Percentiles rank a stretch among this genome's conserved stretches.
These are phyloP conservation scores for Lagenaria siceraria DNA, from an alignment of 306 rosid species.

Conservation along the genomic window DNA sequence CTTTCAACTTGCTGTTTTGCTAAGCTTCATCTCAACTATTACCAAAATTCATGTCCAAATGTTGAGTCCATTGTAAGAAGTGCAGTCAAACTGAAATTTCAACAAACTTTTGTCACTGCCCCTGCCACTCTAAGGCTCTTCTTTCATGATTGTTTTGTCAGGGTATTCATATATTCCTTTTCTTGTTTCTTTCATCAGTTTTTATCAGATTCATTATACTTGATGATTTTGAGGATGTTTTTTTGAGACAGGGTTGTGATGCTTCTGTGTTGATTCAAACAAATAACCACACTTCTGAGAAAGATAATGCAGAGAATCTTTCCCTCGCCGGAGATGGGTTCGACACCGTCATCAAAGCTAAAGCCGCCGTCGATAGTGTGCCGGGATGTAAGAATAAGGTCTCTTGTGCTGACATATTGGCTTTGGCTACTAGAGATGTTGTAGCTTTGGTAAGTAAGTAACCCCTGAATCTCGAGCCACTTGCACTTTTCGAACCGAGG, in stretches of 20 bases:
- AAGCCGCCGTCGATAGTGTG: slow-evolving; percentile 65
- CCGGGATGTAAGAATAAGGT: slow-evolving; percentile 57
- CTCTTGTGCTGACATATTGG: slow-evolving; percentile 90
- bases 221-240: neutral
- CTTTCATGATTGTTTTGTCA: slow-evolving; percentile 81
- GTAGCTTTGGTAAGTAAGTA: slow-evolving; percentile 59
- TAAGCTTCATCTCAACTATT: slow-evolving; percentile 32
- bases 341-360: slow-evolving; percentile 81
- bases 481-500: no score
- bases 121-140: slow-evolving; percentile 81
- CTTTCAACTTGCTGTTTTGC: slow-evolving; percentile 17
- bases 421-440: slow-evolving; percentile 78
- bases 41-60: slow-evolving; percentile 54
- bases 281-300: slow-evolving; percentile 43
- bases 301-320: slow-evolving; percentile 44
- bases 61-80: slow-evolving; percentile 54
- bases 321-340: slow-evolving; percentile 90
- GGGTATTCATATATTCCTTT: slow-evolving; percentile 20
- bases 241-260: slow-evolving; percentile 62
- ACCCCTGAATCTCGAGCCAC: no score
- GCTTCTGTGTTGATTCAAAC: slow-evolving; percentile 65
- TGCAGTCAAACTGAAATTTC: slow-evolving; percentile 46
- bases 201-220: neutral
- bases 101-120: slow-evolving; percentile 59
- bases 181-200: neutral